Conservation (phyloP, 169 alveolate genomes). For the Plasmodium coatneyi region DNA sequence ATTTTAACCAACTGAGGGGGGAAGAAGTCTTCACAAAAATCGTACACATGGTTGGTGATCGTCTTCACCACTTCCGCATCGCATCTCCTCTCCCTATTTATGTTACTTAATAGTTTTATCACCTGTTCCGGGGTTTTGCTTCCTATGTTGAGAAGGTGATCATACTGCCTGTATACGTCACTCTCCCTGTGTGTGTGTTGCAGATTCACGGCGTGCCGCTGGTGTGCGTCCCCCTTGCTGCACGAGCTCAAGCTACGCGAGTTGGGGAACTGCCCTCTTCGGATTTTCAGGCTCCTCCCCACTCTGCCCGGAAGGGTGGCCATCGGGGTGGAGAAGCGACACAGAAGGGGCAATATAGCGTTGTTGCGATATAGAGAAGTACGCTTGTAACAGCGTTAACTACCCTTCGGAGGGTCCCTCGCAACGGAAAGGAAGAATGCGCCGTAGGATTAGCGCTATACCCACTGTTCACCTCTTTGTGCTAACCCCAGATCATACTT, state of each 20-base stretch:
- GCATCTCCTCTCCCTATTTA: conserved; percentile 5
- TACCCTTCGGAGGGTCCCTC: background rate
- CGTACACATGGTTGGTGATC: conserved; percentile 57
- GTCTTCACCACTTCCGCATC: conserved; percentile 37
- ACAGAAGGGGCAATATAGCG: background rate
- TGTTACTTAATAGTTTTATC: conserved; percentile 1
- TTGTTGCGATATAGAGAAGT: background rate
- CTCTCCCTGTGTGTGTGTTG: background rate
- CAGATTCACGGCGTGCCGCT: background rate
- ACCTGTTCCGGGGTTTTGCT: conserved; percentile 56
- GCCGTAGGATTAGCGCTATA: background rate
- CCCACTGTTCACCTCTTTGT: background rate
- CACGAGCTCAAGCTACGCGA: conserved; percentile 1
- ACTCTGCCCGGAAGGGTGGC: background rate
- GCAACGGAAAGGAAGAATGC: background rate
- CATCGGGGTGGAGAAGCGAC: background rate
- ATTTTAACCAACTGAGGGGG: conserved; percentile 53
- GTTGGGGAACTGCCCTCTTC: background rate
- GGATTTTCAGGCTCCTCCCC: background rate
- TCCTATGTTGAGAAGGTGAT: conserved; percentile 27
- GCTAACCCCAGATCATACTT: background rate
- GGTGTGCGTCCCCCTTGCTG: background rate
- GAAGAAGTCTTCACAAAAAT: conserved; percentile 51
- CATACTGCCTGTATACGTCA: conserved; percentile 36
- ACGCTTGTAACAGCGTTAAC: background rate